Percentiles rank a stretch among this genome's conserved stretches.
These are phyloP conservation scores for Pyracantha coccinea DNA, from an alignment of 331 rosid species.

Conservation along the genomic window DNA sequence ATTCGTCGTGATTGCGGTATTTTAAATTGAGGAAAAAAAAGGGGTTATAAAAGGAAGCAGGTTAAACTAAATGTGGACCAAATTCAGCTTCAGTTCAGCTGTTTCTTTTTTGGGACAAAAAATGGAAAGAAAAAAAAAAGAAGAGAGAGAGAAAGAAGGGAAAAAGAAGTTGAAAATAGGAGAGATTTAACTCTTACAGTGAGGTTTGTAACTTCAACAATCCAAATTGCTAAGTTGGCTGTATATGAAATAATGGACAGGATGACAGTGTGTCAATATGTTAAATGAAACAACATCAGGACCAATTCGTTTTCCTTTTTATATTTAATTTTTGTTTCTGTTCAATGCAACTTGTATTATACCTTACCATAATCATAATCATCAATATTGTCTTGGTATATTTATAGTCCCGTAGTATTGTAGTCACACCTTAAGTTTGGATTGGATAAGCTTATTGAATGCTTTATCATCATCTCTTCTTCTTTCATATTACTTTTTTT, in stretches of 20 bases:
- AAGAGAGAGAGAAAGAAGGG: neutral
- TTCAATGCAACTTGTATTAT: neutral
- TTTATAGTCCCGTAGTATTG: too few relatives aligned
- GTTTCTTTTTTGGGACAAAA: neutral
- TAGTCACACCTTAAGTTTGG: neutral
- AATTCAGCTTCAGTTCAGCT: neutral
- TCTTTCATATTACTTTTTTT: neutral
- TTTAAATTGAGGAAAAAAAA: constrained; percentile 18
- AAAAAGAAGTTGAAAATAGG: neutral
- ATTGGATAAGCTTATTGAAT: neutral
- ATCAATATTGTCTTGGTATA: too few relatives aligned
- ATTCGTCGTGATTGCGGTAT: constrained; percentile 62
- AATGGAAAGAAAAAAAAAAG: neutral
- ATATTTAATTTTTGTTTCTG: neutral
- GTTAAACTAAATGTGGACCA: neutral
- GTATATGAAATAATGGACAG: neutral
- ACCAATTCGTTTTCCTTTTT: neutral
- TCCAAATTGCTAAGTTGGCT: neutral
- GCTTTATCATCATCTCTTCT: neutral
- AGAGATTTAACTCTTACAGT: neutral
- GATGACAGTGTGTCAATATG: neutral
- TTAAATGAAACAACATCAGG: neutral
- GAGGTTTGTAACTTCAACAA: neutral
- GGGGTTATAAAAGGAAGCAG: neutral
- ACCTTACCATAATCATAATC: neutral